Evolutionary conservation across 1,284 basidiomycete species (phyloP), one percentile per base, ranked within the genome.

Genomic region (Ganoderma lingzhi): DNA sequence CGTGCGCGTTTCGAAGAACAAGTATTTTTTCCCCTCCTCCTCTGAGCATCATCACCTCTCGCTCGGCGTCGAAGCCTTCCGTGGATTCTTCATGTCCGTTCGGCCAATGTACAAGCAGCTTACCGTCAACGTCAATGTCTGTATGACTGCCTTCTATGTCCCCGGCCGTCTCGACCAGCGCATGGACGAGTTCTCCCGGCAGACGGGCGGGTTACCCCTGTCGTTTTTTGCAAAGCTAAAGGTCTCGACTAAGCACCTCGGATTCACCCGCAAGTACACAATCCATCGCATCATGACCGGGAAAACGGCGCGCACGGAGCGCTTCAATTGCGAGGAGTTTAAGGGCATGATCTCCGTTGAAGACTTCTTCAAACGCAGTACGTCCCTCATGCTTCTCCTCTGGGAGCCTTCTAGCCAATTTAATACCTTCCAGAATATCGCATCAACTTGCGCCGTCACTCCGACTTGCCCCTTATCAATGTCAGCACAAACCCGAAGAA

Each of bases 61-160:
- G 3, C 79, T 80, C 1, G 86, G 88, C 0, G 77, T 92, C 1
- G 84, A 87, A 61, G 90, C 90, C 0, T 84, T 85, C 76, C 85
- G 87, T 75, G 92, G 92, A 0, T 93, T 90, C 76, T 93, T 86
- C 77, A 83, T 88, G 64, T 93, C 91, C 0, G 84, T 90, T 3
- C 85, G 91, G 0, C 89, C 90, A 0, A 83, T 86, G 12, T 88
- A 85, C 79, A 90, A 90, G 66, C 84, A 90, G 66, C 80, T 93
- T 2, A 87, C 91, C 85, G 88, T 94, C 64, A 93, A 93, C 74
- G 85, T 93, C 32, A 93, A 92, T 70, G 86, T 88, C 17, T 91
- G 90, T 76, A 91, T 90, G 86, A 87, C 90, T 0, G 91, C 91
- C 0, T 94, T 94, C 76, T 86, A 93, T 69, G 79, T 82, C 6